Conservation (phyloP, 2,329 filamentous ascomycete genomes). For the Pseudocercospora cruenta region DNA sequence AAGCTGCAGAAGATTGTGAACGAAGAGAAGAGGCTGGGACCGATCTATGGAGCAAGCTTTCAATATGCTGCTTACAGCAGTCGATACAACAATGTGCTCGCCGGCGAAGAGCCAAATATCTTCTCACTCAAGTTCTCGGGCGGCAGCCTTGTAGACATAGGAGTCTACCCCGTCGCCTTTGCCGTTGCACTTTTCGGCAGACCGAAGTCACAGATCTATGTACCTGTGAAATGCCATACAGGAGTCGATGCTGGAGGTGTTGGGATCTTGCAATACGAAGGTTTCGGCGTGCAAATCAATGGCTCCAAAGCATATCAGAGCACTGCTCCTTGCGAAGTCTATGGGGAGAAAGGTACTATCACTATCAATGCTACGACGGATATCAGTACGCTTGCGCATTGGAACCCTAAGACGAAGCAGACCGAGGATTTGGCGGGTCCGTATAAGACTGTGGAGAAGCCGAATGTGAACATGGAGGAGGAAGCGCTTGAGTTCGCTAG, state of each 20-base stretch:
- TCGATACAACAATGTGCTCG: slow-evolving; percentile 53
- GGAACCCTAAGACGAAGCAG: slow-evolving; percentile 49
- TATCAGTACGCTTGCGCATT: slow-evolving; percentile 46
- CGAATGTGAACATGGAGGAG: slow-evolving; percentile 51
- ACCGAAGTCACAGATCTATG: slow-evolving; percentile 47
- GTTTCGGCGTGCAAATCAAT: slow-evolving; percentile 50
- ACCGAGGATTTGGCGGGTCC: slow-evolving; percentile 45
- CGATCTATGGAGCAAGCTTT: slow-evolving; percentile 50
- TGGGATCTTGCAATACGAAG: slow-evolving; percentile 49
- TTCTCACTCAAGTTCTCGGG: slow-evolving; percentile 53
- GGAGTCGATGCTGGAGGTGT: slow-evolving; percentile 53
- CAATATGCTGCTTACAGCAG: slow-evolving; percentile 51
- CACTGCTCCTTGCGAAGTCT: slow-evolving; percentile 51
- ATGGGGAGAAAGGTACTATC: slow-evolving; percentile 53
- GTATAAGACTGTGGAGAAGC: slow-evolving; percentile 38
- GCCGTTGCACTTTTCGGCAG: slow-evolving; percentile 53
- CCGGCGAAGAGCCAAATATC: slow-evolving; percentile 52
- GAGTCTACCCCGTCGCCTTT: slow-evolving; percentile 53
- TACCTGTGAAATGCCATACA: slow-evolving; percentile 47
- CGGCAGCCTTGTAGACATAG: slow-evolving; percentile 53
- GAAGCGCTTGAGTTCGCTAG: slow-evolving; percentile 53
- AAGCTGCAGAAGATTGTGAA: slow-evolving; percentile 42
- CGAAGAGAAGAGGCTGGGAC: slow-evolving; percentile 45
- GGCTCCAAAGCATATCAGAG: slow-evolving; percentile 50
- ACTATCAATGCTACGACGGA: slow-evolving; percentile 50